Base-by-base conservation (phyloP, 176 grass and related monocot species). In the Phyllostachys edulis region DNA sequence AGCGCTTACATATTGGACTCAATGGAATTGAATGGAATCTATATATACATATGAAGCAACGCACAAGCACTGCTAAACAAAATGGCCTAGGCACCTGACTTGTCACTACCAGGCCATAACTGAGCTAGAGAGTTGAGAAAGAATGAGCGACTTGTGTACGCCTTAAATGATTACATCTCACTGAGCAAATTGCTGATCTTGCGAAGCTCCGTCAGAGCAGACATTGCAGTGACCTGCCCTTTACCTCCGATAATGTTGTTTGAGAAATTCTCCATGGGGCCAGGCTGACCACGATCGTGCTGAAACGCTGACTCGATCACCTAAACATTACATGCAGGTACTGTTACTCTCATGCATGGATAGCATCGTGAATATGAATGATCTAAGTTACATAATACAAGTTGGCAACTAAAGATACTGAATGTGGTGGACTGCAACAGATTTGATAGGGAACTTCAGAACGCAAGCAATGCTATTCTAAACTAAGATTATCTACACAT, bases 231-330 rank as follows among this genome's bases (percentile, higher is more conserved):
- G 23, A 76, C 89, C 81, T 97, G 95, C 10, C 95, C 95, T 93
- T 94, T 97, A 14, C 92, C 92, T 51, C 92, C 89, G 1, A 94
- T 81, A 47, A 89, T 87, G 84, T 87, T 94, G 87, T 82, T 94
- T 1, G 92, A 79, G 7, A 91, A 87, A 72, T 89, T 91, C 63
- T 88, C 92, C 88, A 86, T 76, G 36, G 92, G 71, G 3, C 89
- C 86, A 45, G 83, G 75, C 64, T 86, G 88, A 6, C 84, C 81
- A 1, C 81, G 85, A n/a, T 97, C 95, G 69, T 97, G 92, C 88
- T 94, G 92, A 83, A 94, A 97, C 3, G 91, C 92, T 9, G 95
- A 85, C 80, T 97, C 95, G 1, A 97, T 93, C 69, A 97, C 95
- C 95, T 97, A 69, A 39, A 50, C 0, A 71, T 84, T 38, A 68